These are phyloP conservation scores for Paraconiothyrium brasiliense DNA, from an alignment of 2,329 filamentous ascomycete species.

Conservation along the genomic window DNA sequence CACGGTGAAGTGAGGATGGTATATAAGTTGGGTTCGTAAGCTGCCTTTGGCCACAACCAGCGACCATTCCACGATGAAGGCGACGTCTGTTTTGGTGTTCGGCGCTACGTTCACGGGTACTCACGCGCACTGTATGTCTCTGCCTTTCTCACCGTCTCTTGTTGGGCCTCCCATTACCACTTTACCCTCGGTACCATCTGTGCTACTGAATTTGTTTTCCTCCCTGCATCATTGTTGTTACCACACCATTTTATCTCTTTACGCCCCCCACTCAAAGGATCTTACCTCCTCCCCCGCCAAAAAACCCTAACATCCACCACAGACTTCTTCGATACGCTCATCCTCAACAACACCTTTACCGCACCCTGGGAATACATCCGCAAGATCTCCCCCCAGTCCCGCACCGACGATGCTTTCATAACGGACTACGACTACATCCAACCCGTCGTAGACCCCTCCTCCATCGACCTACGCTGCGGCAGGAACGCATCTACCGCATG, in stretches of 20 bases:
- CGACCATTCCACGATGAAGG: constrained; percentile 18
- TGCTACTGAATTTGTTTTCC: too few species aligned
- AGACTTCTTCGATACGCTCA: constrained; percentile 29
- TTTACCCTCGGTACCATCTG: too few species aligned
- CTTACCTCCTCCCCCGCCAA: too few species aligned
- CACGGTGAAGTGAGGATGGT: neutral
- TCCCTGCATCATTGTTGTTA: too few species aligned
- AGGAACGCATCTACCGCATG: constrained; percentile 21
- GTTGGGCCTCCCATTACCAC: neutral
- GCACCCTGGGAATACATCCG: constrained; percentile 30
- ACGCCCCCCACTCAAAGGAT: too few species aligned
- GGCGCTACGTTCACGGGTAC: neutral
- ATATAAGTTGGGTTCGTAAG: neutral
- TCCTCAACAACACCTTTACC: constrained; percentile 24
- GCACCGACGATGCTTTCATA: neutral
- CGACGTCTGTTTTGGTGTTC: neutral
- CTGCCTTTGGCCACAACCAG: neutral
- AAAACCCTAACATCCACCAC: neutral
- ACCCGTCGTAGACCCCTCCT: constrained; percentile 20
- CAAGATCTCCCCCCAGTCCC: constrained; percentile 10
- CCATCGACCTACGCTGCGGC: constrained; percentile 23
- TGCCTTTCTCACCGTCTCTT: neutral
- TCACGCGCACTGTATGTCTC: constrained; percentile 1
- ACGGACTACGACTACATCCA: constrained; percentile 21
- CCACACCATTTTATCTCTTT: neutral